Percentiles rank a stretch among this genome's conserved stretches.
Evolutionary conservation across 2,329 filamentous ascomycete species (phyloP).

Genomic region (Kalmusia sp.): DNA sequence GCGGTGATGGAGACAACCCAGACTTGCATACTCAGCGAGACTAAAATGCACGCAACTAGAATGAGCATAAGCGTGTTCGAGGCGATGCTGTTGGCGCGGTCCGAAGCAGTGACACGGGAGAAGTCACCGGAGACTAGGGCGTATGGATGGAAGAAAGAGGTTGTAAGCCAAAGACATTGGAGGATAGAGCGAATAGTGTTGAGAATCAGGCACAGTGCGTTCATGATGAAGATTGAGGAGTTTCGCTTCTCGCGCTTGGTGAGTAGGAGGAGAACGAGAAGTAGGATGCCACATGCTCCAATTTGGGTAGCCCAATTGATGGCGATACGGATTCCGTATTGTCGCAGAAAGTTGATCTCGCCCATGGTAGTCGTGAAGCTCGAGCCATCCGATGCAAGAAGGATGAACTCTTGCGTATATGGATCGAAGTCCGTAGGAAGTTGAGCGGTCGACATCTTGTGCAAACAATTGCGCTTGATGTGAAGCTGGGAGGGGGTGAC

Average conservation of each 20-base stretch:
- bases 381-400: slow-evolving; percentile 55
- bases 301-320: slow-evolving; percentile 76
- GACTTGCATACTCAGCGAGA: slow-evolving; percentile 68
- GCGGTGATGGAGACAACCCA: slow-evolving; percentile 66
- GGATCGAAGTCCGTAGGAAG: slow-evolving; percentile 53
- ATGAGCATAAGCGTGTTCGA: slow-evolving; percentile 59
- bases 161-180: slow-evolving; percentile 66
- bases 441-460: slow-evolving; percentile 19
- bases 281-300: slow-evolving; percentile 70
- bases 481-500: not conserved
- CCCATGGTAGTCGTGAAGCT: slow-evolving; percentile 51
- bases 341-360: slow-evolving; percentile 54
- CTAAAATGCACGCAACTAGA: slow-evolving; percentile 62
- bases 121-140: slow-evolving; percentile 64
- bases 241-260: slow-evolving; percentile 70
- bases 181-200: slow-evolving; percentile 68
- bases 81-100: slow-evolving; percentile 57
- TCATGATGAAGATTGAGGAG: slow-evolving; percentile 71
- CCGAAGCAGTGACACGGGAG: slow-evolving; percentile 53
- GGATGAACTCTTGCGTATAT: slow-evolving; percentile 58
- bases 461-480: not conserved
- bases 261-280: slow-evolving; percentile 71
- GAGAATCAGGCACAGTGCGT: slow-evolving; percentile 65
- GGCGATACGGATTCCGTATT: slow-evolving; percentile 56
- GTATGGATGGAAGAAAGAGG: slow-evolving; percentile 68